Conservation (phyloP, 1,139 yeast genomes). For the Pichia sp. region DNA sequence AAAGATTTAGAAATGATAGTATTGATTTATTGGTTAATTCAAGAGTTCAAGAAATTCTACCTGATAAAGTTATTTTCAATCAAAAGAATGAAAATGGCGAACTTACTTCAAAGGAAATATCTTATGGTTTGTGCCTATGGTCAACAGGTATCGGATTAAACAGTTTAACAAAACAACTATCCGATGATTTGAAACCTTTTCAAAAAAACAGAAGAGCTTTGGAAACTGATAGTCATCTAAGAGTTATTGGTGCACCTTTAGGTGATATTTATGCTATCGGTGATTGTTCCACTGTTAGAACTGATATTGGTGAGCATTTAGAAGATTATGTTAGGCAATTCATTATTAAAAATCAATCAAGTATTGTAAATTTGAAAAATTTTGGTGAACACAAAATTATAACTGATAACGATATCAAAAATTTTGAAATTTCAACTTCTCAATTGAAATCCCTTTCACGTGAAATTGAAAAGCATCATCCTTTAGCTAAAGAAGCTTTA, state of each 20-base stretch:
- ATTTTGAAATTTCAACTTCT: constrained; percentile 37
- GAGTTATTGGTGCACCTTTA: constrained; percentile 54
- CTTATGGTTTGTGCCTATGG: constrained; percentile 60
- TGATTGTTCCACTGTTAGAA: constrained; percentile 57
- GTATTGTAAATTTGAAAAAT: constrained; percentile 15
- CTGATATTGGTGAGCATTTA: constrained; percentile 49
- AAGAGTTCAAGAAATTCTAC: constrained; percentile 48
- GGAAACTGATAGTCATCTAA: constrained; percentile 59
- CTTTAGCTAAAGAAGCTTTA: constrained; percentile 53
- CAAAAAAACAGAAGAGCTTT: constrained; percentile 56
- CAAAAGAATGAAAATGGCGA: constrained; percentile 34
- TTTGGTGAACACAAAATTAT: constrained; percentile 26
- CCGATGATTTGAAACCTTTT: constrained; percentile 33
- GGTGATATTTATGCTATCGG: constrained; percentile 66
- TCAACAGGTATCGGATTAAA: constrained; percentile 63
- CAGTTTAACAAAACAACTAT: constrained; percentile 47
- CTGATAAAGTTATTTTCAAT: constrained; percentile 47
- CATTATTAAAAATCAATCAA: constrained; percentile 31
- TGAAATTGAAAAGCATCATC: constrained; percentile 44
- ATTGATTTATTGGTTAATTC: constrained; percentile 55
- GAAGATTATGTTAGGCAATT: constrained; percentile 39
- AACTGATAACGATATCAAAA: constrained; percentile 38
- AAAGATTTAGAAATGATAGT: constrained; percentile 50
- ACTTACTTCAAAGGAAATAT: constrained; percentile 40
- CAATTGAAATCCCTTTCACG: constrained; percentile 42